Base-by-base conservation (phyloP, 306 rosid species). In the Castanea crenata region DNA sequence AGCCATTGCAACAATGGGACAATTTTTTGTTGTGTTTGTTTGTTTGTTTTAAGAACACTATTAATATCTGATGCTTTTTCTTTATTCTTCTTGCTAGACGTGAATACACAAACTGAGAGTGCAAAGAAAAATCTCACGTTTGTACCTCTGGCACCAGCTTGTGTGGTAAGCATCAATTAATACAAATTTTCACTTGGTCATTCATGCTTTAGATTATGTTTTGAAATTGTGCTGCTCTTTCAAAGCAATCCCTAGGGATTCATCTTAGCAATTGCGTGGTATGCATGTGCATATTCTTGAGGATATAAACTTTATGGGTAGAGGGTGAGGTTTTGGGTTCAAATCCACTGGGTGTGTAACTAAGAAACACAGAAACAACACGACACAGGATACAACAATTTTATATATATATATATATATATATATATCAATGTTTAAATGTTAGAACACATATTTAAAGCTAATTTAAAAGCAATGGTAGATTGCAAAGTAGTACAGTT, bases 141-240 rank as follows among this genome's bases (percentile, higher is more conserved):
- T 82, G 85, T 95, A 82, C 99, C 99, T 20, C 85, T 95, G 79
- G 99, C 98, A 73, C 99, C 98, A 34, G 98, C 99, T 31, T 93
- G 98, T 65, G 99, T 95, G 97, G 99, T 95, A 90, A 90, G 91
- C 81, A 78, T 38, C 21, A 41, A 46, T 65, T 29, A 70, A 76
- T 75, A 80, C 44, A 46, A 15, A 20, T 71, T 32, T 77, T 46
- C 59, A 23, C 75, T 69, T 6, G 55, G 15, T 63, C 54, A 29
- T 73, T 27, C 61, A 15, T 71, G 9, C 32, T 23, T 51, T 19
- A 41, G 44, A 11, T 34, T 7, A 29, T 27, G 38, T 55, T 65
- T n/a, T 64, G 14, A 69, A 49, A 16, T 3, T 49, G 68, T 81
- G 79, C 76, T 31, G 57, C 79, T 62, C 32, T 6, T 27, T 15